Conservation (phyloP, 768 basidiomycete species). For the Podaxis carcinomalis region DNA sequence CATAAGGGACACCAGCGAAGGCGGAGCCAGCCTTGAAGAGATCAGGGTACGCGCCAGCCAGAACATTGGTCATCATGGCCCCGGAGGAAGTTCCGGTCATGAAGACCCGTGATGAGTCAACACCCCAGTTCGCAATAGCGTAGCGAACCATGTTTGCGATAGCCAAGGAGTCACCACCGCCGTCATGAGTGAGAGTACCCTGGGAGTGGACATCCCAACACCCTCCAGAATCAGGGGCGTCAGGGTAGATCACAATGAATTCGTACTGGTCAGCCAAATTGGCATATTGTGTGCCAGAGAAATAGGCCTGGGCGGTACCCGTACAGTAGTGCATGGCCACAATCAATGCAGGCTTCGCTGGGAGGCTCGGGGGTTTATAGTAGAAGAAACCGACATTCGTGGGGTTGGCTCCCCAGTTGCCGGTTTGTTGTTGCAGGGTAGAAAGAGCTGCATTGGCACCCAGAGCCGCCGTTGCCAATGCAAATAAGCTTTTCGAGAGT, state of each 20-base stretch:
- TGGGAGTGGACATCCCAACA: constrained; percentile 53
- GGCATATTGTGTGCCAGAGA: constrained; percentile 43
- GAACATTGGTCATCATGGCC: constrained; percentile 59
- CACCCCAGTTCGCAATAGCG: constrained; percentile 43
- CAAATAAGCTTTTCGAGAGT: constrained; percentile 16
- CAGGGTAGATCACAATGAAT: constrained; percentile 49
- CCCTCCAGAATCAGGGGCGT: constrained; percentile 37
- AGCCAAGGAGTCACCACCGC: constrained; percentile 49
- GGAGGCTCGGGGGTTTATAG: constrained; percentile 36
- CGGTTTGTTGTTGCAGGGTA: constrained; percentile 32
- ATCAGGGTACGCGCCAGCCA: constrained; percentile 51
- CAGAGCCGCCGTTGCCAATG: constrained; percentile 15
- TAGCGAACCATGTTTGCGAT: constrained; percentile 45
- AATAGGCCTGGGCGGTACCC: constrained; percentile 49
- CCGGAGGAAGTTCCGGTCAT: constrained; percentile 50
- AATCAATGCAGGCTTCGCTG: constrained; percentile 38
- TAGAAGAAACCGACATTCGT: constrained; percentile 46
- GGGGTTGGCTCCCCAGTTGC: constrained; percentile 49
- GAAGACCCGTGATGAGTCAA: constrained; percentile 44
- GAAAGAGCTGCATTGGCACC: constrained; percentile 24
- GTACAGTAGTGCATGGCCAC: constrained; percentile 52
- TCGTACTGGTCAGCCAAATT: constrained; percentile 43
- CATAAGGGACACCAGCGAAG: constrained; percentile 51
- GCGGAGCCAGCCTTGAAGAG: constrained; percentile 44
- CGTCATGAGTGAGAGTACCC: constrained; percentile 50